Percentiles rank a stretch among this genome's conserved stretches.
Evolutionary conservation across 352 stramenopile species (phyloP).

Genomic region (Pythium coloratum): DNA sequence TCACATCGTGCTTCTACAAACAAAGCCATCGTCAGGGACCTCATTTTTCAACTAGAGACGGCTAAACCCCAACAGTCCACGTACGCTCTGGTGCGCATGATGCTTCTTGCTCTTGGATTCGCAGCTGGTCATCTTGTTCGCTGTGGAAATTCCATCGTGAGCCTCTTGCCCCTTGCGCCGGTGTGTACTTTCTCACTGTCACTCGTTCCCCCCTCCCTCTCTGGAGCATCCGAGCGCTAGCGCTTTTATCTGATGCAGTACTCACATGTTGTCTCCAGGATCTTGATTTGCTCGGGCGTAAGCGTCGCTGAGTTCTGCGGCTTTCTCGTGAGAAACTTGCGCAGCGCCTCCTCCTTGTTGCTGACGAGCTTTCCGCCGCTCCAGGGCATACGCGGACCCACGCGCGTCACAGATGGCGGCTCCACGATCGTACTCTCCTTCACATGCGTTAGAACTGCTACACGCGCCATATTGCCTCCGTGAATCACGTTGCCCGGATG

Average conservation of each 20-base stretch:
- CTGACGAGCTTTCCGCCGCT: slow-evolving; percentile 77
- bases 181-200: not conserved
- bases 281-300: slow-evolving; percentile 47
- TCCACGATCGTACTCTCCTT: slow-evolving; percentile 49
- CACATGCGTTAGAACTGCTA: slow-evolving; percentile 68
- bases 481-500: not conserved
- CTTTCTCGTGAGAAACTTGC: slow-evolving; percentile 86
- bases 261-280: slow-evolving; percentile 48
- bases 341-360: slow-evolving; percentile 85
- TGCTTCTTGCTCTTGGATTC: slow-evolving; percentile 3
- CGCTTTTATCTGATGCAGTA: slow-evolving; percentile 10
- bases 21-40: not conserved
- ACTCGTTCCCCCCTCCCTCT: not conserved
- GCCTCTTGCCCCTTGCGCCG: not conserved
- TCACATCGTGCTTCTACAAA: slow-evolving; percentile 26
- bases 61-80: not conserved
- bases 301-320: slow-evolving; percentile 43
- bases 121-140: slow-evolving; percentile 20
- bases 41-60: too few relatives aligned
- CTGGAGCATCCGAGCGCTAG: not conserved
- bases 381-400: slow-evolving; percentile 59
- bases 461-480: slow-evolving; percentile 27
- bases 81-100: slow-evolving; percentile 22
- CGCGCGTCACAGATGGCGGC: slow-evolving; percentile 20
- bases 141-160: slow-evolving; percentile 21